Percentiles rank a stretch among this genome's conserved stretches.
Evolutionary conservation across 2,329 filamentous ascomycete species (phyloP).

Genomic region (Pseudogymnoascus sp.): DNA sequence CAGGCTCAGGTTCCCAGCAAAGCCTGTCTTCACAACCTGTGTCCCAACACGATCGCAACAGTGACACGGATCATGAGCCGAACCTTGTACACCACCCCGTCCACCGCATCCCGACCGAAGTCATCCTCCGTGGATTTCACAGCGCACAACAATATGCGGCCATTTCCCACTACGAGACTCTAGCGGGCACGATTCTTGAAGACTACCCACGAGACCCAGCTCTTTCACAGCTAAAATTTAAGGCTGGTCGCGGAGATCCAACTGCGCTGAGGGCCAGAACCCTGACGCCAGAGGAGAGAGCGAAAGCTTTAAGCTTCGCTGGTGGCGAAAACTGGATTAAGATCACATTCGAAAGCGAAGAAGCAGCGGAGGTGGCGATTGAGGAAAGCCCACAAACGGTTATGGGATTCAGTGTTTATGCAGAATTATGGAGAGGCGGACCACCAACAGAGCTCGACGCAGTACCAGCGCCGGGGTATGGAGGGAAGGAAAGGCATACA

Average conservation of each 20-base stretch:
- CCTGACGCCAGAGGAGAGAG: constrained; percentile 64
- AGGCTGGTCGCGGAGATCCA: constrained; percentile 65
- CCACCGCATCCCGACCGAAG: constrained; percentile 59
- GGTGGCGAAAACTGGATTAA: constrained; percentile 91
- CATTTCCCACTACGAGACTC: constrained; percentile 78
- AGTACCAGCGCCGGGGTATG: constrained; percentile 35
- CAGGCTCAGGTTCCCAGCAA: constrained; percentile 27
- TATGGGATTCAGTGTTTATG: constrained; percentile 62
- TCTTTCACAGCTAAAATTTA: constrained; percentile 60
- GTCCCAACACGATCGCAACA: constrained; percentile 20
- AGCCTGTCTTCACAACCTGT: constrained; percentile 23
- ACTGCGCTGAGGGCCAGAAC: constrained; percentile 58
- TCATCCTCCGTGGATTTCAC: constrained; percentile 77
- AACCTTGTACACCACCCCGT: constrained; percentile 11
- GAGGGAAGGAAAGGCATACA: neutral
- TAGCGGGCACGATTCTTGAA: constrained; percentile 82
- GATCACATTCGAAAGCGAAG: constrained; percentile 68
- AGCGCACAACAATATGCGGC: constrained; percentile 71
- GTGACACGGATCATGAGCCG: constrained; percentile 32
- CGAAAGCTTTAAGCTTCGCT: constrained; percentile 71
- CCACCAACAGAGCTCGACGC: constrained; percentile 58
- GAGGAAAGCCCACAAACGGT: constrained; percentile 66
- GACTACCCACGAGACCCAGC: constrained; percentile 87
- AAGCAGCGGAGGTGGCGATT: constrained; percentile 62
- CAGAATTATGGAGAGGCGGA: constrained; percentile 60